Evolutionary conservation across 257 asterid genomes (phyloP).

Genomic region (Forsythia suspensa): DNA sequence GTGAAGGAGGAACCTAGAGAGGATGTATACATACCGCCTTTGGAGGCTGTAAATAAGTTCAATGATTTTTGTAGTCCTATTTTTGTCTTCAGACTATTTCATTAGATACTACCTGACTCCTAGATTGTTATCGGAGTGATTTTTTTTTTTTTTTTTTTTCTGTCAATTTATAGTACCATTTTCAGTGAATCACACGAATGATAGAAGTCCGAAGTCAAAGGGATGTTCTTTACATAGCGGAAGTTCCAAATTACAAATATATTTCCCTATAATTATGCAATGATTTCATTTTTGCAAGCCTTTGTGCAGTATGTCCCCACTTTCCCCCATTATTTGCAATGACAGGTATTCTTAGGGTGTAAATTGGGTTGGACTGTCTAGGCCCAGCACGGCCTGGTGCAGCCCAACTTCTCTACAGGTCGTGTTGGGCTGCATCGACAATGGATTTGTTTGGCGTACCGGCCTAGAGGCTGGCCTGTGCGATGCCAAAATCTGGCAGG

Average conservation of each 20-base stretch:
- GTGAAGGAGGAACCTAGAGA: conserved; percentile 84
- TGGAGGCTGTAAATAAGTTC: conserved; percentile 50
- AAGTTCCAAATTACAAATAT: not conserved
- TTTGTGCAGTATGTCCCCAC: not conserved
- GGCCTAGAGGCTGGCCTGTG: too few species aligned
- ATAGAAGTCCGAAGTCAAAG: too few species aligned
- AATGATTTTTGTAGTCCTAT: conserved; percentile 52
- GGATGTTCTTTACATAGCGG: too few species aligned
- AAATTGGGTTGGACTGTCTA: not conserved
- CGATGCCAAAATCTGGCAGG: too few species aligned
- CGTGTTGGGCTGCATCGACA: too few species aligned
- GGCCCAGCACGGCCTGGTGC: too few species aligned
- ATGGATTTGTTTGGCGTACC: too few species aligned
- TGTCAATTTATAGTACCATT: not conserved
- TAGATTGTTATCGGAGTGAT: not conserved
- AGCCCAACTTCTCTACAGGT: too few species aligned
- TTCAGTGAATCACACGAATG: not conserved
- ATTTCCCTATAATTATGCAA: not conserved
- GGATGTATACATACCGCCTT: conserved; percentile 53
- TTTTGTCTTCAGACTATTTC: conserved; percentile 67
- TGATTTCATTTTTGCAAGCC: not conserved
- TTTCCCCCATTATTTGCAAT: not conserved
- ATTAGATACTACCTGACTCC: conserved; percentile 29
- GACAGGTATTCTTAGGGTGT: not conserved
- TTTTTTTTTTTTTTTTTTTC: not conserved